Conservation (phyloP, 352 stramenopile species). For the Phytophthora agathidicida region DNA sequence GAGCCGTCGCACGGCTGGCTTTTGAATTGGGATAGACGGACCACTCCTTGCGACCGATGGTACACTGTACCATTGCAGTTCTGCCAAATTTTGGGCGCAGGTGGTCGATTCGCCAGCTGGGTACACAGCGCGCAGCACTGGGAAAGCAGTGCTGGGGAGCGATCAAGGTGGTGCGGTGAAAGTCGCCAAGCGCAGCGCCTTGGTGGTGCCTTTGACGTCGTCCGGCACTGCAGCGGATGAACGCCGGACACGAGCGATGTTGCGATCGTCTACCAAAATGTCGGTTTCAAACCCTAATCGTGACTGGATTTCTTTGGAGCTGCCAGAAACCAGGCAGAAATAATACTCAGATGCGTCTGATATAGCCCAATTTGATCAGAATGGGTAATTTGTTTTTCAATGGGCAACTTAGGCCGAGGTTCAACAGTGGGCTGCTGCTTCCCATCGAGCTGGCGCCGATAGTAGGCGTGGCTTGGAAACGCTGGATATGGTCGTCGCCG, state of each 20-base stretch:
- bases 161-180: no score
- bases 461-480: no score
- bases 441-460: not conserved
- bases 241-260: no score
- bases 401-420: no score
- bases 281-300: conserved; percentile 6
- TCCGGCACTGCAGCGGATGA: no score
- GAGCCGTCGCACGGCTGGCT: not conserved
- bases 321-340: not conserved
- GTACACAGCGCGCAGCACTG: conserved; percentile 10
- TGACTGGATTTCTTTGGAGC: conserved; percentile 11
- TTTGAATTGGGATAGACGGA: conserved; percentile 20
- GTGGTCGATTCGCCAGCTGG: conserved; percentile 12
- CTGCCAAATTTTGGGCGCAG: conserved; percentile 20
- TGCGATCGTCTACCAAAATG: conserved; percentile 23
- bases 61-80: not conserved
- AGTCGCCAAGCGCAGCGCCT: no score
- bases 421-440: no score
- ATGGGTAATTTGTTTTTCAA: no score
- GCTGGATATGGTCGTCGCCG: no score
- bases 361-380: conserved; percentile 2
- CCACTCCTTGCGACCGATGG: conserved; percentile 1
- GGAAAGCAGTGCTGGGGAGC: no score
- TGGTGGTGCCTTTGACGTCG: no score
- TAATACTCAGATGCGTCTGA: conserved; percentile 10